Conservation (phyloP, 306 rosid genomes). For the Senna siamea region DNA sequence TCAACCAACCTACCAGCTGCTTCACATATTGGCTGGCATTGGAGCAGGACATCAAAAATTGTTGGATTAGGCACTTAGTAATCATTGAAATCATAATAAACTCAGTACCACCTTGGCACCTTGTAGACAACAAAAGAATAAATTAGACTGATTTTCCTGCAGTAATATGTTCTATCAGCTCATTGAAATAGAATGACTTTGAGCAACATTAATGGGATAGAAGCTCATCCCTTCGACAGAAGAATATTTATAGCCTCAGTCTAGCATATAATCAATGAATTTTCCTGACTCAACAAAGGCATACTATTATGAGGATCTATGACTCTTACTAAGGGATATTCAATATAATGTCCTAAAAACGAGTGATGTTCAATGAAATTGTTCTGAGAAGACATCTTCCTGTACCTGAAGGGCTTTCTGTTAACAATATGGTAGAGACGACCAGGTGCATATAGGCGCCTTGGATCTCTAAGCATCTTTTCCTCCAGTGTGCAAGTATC, state of each 20-base stretch:
- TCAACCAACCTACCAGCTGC: not conserved
- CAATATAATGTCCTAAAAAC: not conserved
- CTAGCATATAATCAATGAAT: conserved; percentile 18
- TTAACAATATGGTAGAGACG: conserved; percentile 97
- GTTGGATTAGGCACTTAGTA: not conserved
- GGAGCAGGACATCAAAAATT: not conserved
- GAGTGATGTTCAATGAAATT: conserved; percentile 12
- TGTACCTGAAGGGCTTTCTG: conserved; percentile 90
- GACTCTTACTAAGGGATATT: not conserved
- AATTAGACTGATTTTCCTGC: conserved; percentile 2
- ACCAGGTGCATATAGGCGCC: conserved; percentile 94
- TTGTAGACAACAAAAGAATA: not conserved
- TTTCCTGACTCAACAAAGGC: not conserved
- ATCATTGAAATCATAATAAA: conserved; percentile 2
- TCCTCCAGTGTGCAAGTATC: conserved; percentile 92
- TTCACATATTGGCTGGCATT: not conserved
- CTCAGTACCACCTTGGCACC: not conserved
- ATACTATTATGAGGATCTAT: not conserved
- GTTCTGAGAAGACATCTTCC: conserved; percentile 28
- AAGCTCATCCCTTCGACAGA: conserved; percentile 8
- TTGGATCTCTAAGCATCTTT: conserved; percentile 88
- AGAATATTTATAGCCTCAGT: conserved; percentile 2
- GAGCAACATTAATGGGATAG: not conserved
- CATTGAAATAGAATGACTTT: not conserved
- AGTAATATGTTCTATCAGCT: not conserved